Evolutionary conservation across 1,284 basidiomycete genomes (phyloP).

Genomic region (Marasmius oreades): DNA sequence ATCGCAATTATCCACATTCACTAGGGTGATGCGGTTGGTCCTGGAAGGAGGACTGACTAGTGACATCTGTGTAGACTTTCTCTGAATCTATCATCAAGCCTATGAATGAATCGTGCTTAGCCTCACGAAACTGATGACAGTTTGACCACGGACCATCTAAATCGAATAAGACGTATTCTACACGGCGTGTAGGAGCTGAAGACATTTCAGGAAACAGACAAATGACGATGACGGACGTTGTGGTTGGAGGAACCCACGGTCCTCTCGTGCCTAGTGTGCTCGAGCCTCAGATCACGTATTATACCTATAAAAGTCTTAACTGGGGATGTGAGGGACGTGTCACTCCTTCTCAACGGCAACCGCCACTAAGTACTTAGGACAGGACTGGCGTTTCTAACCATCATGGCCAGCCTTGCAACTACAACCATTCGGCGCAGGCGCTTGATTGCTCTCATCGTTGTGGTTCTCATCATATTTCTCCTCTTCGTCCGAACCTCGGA

Average conservation of each 20-base stretch:
- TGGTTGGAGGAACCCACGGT: too few species aligned
- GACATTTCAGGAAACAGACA: not conserved
- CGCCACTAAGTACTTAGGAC: not conserved
- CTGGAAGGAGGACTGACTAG: slow-evolving; percentile 44
- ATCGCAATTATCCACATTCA: not conserved
- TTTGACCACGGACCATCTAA: slow-evolving; percentile 63
- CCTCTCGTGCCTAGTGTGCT: too few species aligned
- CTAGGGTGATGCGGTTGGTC: not conserved
- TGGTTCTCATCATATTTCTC: slow-evolving; percentile 26
- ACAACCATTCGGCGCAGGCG: slow-evolving; percentile 42
- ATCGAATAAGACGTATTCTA: slow-evolving; percentile 79
- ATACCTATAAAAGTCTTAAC: too few species aligned
- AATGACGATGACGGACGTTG: not conserved
- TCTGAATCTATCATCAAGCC: slow-evolving; percentile 71
- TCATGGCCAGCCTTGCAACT: slow-evolving; percentile 8
- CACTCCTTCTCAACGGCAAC: not conserved
- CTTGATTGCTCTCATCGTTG: slow-evolving; percentile 29
- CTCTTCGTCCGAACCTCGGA: slow-evolving; percentile 29
- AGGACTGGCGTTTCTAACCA: not conserved
- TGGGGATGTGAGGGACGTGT: not conserved
- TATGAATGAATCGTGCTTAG: slow-evolving; percentile 11
- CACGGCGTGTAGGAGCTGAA: slow-evolving; percentile 12
- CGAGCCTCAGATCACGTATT: too few species aligned
- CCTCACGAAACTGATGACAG: not conserved
- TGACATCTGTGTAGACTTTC: slow-evolving; percentile 69